A percentile compares a stretch with the other conserved stretches of the same genome.
phyloP scores from a whole-genome alignment of 768 basidiomycete genomes.

The Xerocomellus intermedius region DNA sequence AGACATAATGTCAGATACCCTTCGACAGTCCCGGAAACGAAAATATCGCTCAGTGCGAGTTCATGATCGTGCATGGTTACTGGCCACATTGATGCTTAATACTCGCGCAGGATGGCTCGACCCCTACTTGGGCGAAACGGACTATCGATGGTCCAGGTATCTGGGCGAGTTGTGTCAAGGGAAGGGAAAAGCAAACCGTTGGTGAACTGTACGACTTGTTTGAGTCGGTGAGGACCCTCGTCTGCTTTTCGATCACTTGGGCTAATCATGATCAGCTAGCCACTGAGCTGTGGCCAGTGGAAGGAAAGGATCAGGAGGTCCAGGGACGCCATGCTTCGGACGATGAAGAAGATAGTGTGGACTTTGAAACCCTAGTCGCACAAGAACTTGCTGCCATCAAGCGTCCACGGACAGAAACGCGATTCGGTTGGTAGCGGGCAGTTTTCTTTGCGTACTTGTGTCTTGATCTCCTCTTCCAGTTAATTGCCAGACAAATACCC shows the following conservation, averaged over 20 bases:
- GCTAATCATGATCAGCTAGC: conserved; percentile 51
- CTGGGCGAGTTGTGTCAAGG: conserved; percentile 85
- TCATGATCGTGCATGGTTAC: neutral
- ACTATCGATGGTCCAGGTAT: conserved; percentile 78
- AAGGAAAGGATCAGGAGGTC: conserved; percentile 24
- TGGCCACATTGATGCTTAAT: conserved; percentile 2
- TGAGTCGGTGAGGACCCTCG: conserved; percentile 55
- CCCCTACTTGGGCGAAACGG: conserved; percentile 62
- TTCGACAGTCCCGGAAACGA: conserved; percentile 37
- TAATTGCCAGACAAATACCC: conserved; percentile 77
- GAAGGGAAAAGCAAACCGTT: conserved; percentile 76
- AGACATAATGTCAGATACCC: conserved; percentile 20
- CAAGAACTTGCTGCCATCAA: conserved; percentile 73
- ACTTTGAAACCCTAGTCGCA: conserved; percentile 69
- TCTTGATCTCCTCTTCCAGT: conserved; percentile 38
- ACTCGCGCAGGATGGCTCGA: conserved; percentile 52
- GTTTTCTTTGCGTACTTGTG: neutral
- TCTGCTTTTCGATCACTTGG: conserved; percentile 1
- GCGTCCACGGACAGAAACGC: conserved; percentile 56
- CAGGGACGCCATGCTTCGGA: conserved; percentile 32
- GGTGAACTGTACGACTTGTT: conserved; percentile 79
- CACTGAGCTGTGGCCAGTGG: conserved; percentile 65
- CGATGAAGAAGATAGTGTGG: conserved; percentile 41
- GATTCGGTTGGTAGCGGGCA: conserved; percentile 53
- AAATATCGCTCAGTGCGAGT: conserved; percentile 50